Evolutionary conservation across 176 grass and related monocot species (phyloP).

Genomic region (Triticum monococcum): DNA sequence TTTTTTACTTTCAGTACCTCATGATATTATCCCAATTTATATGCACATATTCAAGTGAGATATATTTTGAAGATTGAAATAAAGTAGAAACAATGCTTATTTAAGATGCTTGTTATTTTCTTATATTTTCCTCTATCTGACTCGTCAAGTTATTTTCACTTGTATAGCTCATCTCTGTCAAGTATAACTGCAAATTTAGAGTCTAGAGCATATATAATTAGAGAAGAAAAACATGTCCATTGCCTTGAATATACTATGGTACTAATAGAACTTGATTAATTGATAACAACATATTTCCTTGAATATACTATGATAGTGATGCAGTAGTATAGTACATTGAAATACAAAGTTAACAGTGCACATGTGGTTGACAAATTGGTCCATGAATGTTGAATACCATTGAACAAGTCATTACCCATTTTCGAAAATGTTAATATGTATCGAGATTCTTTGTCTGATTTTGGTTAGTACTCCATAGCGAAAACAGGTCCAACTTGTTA

Average conservation of each 20-base stretch:
- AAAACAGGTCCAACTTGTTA: not conserved
- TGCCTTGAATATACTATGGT: not conserved
- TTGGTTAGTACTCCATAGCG: not conserved
- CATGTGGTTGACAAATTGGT: not conserved
- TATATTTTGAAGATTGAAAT: not conserved
- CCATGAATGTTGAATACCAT: not conserved
- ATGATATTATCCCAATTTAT: not conserved
- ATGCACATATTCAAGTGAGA: not conserved
- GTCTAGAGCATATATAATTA: not conserved
- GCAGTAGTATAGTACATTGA: not conserved
- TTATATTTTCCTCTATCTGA: not conserved
- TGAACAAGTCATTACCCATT: not conserved
- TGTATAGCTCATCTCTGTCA: not conserved
- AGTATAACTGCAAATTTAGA: too few species aligned
- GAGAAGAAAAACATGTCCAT: not conserved
- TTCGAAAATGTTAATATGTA: not conserved
- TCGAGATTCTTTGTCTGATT: not conserved
- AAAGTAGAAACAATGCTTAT: not conserved
- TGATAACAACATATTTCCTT: not conserved
- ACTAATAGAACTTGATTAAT: not conserved
- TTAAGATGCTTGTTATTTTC: not conserved
- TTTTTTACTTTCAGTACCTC: not conserved
- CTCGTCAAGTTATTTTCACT: not conserved
- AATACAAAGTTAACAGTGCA: not conserved
- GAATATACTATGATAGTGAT: not conserved